Evolutionary conservation across 345 rosid genomes (phyloP).

Genomic region (Brassica napus): Da-Ae NC_063451.1:36078501-36079000

Average conservation of each 20-base stretch:
- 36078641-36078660: slow-evolving; percentile 9
- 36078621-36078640: slow-evolving; percentile 11
- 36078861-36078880: slow-evolving; percentile 19
- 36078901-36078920: slow-evolving; percentile 37
- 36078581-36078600: background rate
- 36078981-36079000: background rate
- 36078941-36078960: background rate
- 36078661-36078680: background rate
- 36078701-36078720: slow-evolving; percentile 23
- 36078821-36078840: slow-evolving; percentile 10
- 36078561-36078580: background rate
- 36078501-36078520: too few relatives aligned
- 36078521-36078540: too few relatives aligned
- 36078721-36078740: background rate
- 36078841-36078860: background rate
- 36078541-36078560: too few relatives aligned
- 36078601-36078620: background rate
- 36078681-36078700: background rate
- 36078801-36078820: slow-evolving; percentile 1
- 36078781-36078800: slow-evolving; percentile 16
- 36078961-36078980: slow-evolving; percentile 26
- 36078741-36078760: slow-evolving; percentile 29
- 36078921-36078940: slow-evolving; percentile 28
- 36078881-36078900: slow-evolving; percentile 40
- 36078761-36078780: slow-evolving; percentile 2